phyloP scores from a whole-genome alignment of 2,329 filamentous ascomycete species.

The Exophiala sp. region DNA sequence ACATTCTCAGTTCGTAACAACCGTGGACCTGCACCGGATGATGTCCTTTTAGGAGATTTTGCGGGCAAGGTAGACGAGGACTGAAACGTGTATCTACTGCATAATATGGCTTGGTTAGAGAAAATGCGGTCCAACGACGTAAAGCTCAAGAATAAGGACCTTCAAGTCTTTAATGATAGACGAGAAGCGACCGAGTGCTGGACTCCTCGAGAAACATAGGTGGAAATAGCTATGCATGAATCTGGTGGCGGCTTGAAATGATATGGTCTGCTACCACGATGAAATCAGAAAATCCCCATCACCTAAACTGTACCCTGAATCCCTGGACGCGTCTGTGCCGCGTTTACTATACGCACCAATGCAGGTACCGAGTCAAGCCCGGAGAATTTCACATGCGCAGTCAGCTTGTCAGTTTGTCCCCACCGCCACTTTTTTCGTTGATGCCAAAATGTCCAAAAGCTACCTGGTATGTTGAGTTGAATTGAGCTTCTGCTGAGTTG shows the following conservation, averaged over 20 bases:
- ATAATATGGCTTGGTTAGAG: no score
- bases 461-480: slow-evolving; percentile 4
- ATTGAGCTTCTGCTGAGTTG: neutral
- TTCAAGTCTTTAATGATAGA: no score
- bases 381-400: neutral
- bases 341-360: neutral
- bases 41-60: slow-evolving; percentile 72
- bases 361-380: slow-evolving; percentile 1
- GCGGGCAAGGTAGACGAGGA: slow-evolving; percentile 64
- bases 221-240: no score
- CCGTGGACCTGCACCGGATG: slow-evolving; percentile 57
- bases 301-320: no score
- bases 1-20: slow-evolving; percentile 49
- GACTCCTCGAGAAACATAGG: no score
- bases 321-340: no score
- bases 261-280: no score
- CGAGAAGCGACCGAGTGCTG: no score
- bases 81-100: slow-evolving; percentile 26
- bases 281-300: no score
- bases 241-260: no score
- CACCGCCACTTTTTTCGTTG: slow-evolving; percentile 14
- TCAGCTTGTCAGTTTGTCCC: slow-evolving; percentile 1
- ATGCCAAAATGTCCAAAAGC: slow-evolving; percentile 8
- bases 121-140: no score
- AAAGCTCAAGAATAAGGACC: no score